phyloP scores from a whole-genome alignment of 352 stramenopile species.

The Globisporangium nodosum region DNA sequence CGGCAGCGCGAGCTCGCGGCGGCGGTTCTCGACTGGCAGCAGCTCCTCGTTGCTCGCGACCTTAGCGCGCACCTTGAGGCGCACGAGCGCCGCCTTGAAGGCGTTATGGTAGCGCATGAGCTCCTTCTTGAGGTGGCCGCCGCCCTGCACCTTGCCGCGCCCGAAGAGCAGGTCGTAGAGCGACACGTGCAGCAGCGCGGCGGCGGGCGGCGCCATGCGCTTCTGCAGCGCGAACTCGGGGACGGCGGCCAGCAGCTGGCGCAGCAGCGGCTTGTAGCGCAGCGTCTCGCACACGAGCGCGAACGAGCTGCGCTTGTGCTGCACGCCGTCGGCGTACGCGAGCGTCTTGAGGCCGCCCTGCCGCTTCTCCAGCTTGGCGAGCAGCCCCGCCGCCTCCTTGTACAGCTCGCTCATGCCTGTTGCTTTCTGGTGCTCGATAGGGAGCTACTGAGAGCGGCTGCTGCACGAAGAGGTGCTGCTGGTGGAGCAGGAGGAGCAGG shows the following conservation, averaged over 20 bases:
- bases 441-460: too few relatives aligned
- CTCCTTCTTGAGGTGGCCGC: slow-evolving; percentile 84
- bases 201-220: slow-evolving; percentile 33
- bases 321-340: slow-evolving; percentile 70
- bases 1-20: slow-evolving; percentile 57
- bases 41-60: slow-evolving; percentile 75
- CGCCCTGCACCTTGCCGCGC: slow-evolving; percentile 80
- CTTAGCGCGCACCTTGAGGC: slow-evolving; percentile 79
- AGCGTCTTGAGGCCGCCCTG: slow-evolving; percentile 83
- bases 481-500: too few relatives aligned
- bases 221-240: slow-evolving; percentile 63
- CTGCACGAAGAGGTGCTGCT: too few relatives aligned
- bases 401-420: slow-evolving; percentile 77
- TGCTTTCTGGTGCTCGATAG: neutral
- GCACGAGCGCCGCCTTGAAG: slow-evolving; percentile 67
- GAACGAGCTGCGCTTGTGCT: slow-evolving; percentile 87
- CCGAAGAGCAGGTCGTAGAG: slow-evolving; percentile 88
- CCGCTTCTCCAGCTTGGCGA: slow-evolving; percentile 71
- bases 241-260: slow-evolving; percentile 59
- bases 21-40: slow-evolving; percentile 72
- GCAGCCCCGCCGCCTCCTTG: slow-evolving; percentile 68
- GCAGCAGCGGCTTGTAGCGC: slow-evolving; percentile 79
- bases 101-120: slow-evolving; percentile 70
- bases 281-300: slow-evolving; percentile 87
- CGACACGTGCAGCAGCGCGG: slow-evolving; percentile 70